Percentiles rank a stretch among this genome's conserved stretches.
phyloP scores from a whole-genome alignment of 2,329 filamentous ascomycete species.

The Nothophaeocryptopus gaeumannii region DNA sequence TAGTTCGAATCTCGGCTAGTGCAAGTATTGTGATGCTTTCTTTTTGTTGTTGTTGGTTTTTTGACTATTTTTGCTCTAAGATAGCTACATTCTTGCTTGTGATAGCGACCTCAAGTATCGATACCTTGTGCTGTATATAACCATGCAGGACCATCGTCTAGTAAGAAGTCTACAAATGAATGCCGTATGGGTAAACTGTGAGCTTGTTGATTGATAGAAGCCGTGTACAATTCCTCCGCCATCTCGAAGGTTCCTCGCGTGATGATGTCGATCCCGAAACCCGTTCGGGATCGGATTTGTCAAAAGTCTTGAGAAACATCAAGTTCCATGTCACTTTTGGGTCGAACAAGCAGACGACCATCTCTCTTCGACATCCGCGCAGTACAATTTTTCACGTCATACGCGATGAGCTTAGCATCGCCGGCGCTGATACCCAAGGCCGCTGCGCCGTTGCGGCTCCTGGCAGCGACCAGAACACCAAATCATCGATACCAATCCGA shows the following conservation, averaged over 20 bases:
- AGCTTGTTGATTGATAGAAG: no score
- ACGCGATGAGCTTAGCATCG: conserved; percentile 37
- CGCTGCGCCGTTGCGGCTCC: conserved; percentile 33
- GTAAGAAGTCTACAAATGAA: no score
- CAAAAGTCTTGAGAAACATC: not conserved
- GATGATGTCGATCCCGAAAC: not conserved
- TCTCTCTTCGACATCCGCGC: not conserved
- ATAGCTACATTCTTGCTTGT: no score
- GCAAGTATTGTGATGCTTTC: not conserved
- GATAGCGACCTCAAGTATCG: no score
- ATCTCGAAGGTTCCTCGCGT: not conserved
- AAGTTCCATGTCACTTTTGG: not conserved
- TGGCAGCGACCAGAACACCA: conserved; percentile 31
- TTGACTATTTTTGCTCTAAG: no score
- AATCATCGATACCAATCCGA: conserved; percentile 22
- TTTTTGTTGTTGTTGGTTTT: no score
- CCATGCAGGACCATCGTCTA: no score
- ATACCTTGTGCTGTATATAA: no score
- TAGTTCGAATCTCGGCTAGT: conserved; percentile 5
- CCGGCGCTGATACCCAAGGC: conserved; percentile 35
- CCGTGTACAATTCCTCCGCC: not conserved
- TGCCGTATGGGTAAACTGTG: no score
- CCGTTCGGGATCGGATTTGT: no score
- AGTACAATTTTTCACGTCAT: not conserved
- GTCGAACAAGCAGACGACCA: not conserved